Evolutionary conservation across 2,329 filamentous ascomycete genomes (phyloP), one percentile per base, ranked within the genome.

Genomic region (Metarhizium brunneum): DNA sequence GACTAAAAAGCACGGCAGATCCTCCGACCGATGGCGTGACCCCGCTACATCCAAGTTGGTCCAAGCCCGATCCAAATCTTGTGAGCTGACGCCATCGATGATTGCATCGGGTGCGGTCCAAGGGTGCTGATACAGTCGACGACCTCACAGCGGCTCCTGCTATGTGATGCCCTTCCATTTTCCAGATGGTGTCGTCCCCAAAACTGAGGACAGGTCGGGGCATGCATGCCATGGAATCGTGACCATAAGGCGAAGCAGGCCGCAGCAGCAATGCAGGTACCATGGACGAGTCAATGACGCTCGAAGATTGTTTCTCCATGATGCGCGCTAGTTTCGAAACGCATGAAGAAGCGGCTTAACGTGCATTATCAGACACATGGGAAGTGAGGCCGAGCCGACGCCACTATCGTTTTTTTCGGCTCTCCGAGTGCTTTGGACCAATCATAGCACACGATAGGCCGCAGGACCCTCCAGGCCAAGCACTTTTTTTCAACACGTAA

Each of bases 21-120:
- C 11, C 45, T 10, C 20, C 35, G 20, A 32, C 20, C 35, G 48
- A 54, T 51, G 20, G 47, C 55, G 52, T 43, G 48, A 35, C 51
- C 32, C 55, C 52, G 43, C 55, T 47, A 56, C 6, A 38, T 18
- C 38, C 50, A 16, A 50, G 53, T 38, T 38, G 47, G 52, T 45
- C 47, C 47, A 35, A 50, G 47, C 47, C 36, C 29, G 20, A 6
- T 35, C 5, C 20, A 6, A 49, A 38, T 50, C 7, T 48, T 32
- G 40, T 25, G n/a, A 25, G 20, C 32, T 49, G 45, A 54, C 52
- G 36, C 53, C 52, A 52, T 50, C 10, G 32, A 35, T 35, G 32
- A 35, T 35, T 35, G 32, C 7, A 11, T 35, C 10, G 32, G 32
- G 32, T 11, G 32, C 6, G 6, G 32, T 1, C 32, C 6, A 35